phyloP scores from a whole-genome alignment of 345 rosid genomes.

The Turnera subulata region DNA sequence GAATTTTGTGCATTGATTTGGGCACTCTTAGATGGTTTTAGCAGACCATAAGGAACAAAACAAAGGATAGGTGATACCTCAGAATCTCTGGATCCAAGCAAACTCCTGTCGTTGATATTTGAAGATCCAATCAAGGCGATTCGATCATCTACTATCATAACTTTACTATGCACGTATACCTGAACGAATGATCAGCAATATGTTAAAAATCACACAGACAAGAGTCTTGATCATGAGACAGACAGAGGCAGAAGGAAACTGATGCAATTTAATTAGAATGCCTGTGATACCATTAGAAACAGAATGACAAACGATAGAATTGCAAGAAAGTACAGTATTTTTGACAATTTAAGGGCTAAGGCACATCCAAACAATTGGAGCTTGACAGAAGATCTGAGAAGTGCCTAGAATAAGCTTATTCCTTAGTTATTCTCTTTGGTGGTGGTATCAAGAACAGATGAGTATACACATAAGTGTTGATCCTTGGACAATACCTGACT shows the following conservation, averaged over 20 bases:
- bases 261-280: no score
- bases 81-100: constrained; percentile 93
- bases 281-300: no score
- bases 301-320: no score
- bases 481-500: constrained; percentile 54
- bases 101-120: constrained; percentile 81
- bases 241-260: no score
- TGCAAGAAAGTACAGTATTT: background rate
- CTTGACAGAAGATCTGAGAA: background rate
- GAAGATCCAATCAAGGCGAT: constrained; percentile 72
- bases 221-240: background rate
- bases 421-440: background rate
- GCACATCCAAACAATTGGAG: background rate
- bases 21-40: background rate
- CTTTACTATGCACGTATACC: constrained; percentile 93
- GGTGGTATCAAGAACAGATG: background rate
- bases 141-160: constrained; percentile 79
- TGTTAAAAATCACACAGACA: background rate
- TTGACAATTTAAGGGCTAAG: background rate
- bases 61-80: constrained; percentile 61
- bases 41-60: background rate
- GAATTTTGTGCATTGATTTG: no score
- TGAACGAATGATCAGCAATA: constrained; percentile 17
- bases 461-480: background rate
- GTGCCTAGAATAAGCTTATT: background rate